Percentiles rank a stretch among this genome's conserved stretches.
Evolutionary conservation across 2,329 filamentous ascomycete genomes (phyloP).

Genomic region (Drechslerella dactyloides): DNA sequence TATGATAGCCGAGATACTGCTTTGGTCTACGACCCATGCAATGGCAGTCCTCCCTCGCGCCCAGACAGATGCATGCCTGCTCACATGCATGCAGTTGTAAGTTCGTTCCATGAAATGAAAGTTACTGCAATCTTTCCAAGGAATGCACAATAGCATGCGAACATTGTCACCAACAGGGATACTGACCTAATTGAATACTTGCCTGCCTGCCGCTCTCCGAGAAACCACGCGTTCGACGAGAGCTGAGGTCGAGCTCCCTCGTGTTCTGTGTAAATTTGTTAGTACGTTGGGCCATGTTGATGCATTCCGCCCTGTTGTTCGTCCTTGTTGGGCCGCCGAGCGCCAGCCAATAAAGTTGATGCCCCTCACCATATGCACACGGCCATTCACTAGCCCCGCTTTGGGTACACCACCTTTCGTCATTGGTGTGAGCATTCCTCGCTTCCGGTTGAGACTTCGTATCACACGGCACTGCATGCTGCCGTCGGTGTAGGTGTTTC

Average conservation of each 20-base stretch:
- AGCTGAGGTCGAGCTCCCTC: background rate
- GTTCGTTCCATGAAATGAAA: background rate
- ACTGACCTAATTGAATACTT: too few relatives aligned
- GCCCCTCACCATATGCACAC: slow-evolving; percentile 7
- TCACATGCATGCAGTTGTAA: background rate
- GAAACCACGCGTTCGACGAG: background rate
- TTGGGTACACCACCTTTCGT: slow-evolving; percentile 38
- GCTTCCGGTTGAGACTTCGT: slow-evolving; percentile 18
- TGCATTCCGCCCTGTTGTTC: slow-evolving; percentile 13
- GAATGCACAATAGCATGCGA: background rate
- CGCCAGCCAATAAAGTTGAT: slow-evolving; percentile 27
- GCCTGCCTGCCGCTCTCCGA: background rate
- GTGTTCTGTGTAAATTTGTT: background rate
- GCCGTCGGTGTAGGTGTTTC: background rate
- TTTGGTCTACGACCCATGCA: background rate
- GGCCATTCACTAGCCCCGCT: slow-evolving; percentile 28
- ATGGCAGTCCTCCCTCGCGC: background rate
- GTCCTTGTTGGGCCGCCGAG: slow-evolving; percentile 7
- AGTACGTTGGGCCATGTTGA: slow-evolving; percentile 1
- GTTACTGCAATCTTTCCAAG: background rate
- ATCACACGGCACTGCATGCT: slow-evolving; percentile 15
- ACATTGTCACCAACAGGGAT: background rate
- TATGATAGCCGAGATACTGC: background rate
- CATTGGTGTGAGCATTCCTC: slow-evolving; percentile 28
- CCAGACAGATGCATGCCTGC: background rate